phyloP scores from a whole-genome alignment of 805 yeast species.

The Metschnikowia continentalis region DNA sequence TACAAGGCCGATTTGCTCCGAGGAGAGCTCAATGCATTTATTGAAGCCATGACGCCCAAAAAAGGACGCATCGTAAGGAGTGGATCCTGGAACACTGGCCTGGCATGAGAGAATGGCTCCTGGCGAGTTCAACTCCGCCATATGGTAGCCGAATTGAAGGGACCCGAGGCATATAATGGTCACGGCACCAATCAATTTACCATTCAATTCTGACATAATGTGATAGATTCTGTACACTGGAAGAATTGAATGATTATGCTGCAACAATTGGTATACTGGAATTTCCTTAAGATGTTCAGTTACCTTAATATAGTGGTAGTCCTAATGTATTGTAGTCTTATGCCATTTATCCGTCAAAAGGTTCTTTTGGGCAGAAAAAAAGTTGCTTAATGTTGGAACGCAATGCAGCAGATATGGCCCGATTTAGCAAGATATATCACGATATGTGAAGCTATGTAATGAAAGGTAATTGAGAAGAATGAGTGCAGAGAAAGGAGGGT shows the following conservation, averaged over 20 bases:
- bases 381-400: no score
- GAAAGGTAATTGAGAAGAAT: neutral
- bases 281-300: no score
- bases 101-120: slow-evolving; percentile 63
- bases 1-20: slow-evolving; percentile 61
- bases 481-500: neutral
- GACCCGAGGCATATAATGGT: slow-evolving; percentile 70
- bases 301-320: no score
- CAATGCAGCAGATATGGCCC: no score
- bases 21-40: slow-evolving; percentile 56
- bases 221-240: no score
- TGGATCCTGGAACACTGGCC: slow-evolving; percentile 24
- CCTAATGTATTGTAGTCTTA: no score
- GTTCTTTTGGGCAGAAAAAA: no score
- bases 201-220: slow-evolving; percentile 15
- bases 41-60: slow-evolving; percentile 37
- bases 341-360: no score
- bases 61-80: slow-evolving; percentile 34
- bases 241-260: no score
- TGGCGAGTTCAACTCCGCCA: slow-evolving; percentile 93
- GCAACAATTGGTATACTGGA: no score
- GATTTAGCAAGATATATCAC: neutral
- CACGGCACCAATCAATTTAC: slow-evolving; percentile 40
- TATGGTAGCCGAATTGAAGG: slow-evolving; percentile 89
- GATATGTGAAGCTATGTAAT: neutral